These are phyloP conservation scores for Aegilops tauschii DNA, from an alignment of 176 grass and related monocot genomes.

Conservation along the genomic window DNA sequence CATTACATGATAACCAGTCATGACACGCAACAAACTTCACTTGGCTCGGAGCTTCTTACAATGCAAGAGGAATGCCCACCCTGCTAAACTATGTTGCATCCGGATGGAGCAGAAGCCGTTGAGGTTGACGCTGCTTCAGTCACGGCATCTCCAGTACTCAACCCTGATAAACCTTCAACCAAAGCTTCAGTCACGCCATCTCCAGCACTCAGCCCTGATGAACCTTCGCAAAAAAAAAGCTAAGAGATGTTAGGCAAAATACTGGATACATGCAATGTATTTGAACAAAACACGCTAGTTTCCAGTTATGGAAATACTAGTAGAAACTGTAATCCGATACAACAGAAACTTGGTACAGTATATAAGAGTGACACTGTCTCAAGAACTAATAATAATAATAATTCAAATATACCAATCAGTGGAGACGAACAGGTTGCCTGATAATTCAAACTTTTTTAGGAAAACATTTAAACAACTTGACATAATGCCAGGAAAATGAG, in stretches of 20 bases:
- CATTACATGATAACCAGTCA: neutral
- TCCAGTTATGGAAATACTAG: neutral
- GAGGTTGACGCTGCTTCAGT: neutral
- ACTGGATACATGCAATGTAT: neutral
- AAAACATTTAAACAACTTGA: neutral
- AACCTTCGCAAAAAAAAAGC: neutral
- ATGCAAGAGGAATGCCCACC: neutral
- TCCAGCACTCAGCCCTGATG: neutral
- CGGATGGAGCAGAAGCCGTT: neutral
- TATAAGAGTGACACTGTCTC: neutral
- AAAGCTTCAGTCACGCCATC: neutral
- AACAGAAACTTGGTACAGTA: neutral
- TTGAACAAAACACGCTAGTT: neutral
- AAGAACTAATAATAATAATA: neutral
- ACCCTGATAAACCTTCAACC: neutral
- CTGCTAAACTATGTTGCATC: neutral
- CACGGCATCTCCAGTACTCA: neutral
- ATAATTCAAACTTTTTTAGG: neutral
- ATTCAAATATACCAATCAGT: neutral
- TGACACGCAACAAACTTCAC: neutral
- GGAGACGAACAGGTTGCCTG: neutral
- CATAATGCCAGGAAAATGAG: neutral
- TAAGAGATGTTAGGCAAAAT: neutral
- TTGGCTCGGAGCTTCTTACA: neutral
- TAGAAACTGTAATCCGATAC: neutral